phyloP scores from a whole-genome alignment of 2,329 filamentous ascomycete species.

The Aspergillus quadrilineatus region DNA sequence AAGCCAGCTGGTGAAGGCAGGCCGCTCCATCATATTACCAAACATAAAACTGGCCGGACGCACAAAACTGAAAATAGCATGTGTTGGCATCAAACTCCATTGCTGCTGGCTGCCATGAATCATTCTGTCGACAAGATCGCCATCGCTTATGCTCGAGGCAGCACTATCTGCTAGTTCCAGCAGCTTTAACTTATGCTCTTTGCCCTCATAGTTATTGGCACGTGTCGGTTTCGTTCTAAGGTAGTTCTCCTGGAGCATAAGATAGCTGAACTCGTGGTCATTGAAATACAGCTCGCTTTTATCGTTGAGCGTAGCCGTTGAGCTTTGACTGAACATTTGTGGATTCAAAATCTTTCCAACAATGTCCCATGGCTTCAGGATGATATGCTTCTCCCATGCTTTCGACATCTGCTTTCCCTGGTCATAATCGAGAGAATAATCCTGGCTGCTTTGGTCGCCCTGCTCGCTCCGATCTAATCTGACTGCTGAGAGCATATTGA shows the following conservation, averaged over 20 bases:
- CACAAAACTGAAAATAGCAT: constrained; percentile 94
- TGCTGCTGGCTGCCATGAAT: constrained; percentile 98
- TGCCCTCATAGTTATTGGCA: constrained; percentile 61
- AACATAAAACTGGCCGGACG: constrained; percentile 83
- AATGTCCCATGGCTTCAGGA: constrained; percentile 98
- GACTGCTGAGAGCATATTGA: constrained; percentile 96
- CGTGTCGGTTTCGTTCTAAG: constrained; percentile 74
- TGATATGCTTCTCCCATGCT: constrained; percentile 95
- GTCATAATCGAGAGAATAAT: constrained; percentile 68
- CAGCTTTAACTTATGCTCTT: constrained; percentile 74
- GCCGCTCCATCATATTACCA: constrained; percentile 69
- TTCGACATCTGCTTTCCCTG: constrained; percentile 93
- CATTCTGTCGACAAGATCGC: constrained; percentile 94
- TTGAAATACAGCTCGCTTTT: constrained; percentile 99
- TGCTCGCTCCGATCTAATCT: constrained; percentile 74
- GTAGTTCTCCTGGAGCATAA: constrained; percentile 99
- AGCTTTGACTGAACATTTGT: constrained; percentile 78
- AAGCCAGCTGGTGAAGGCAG: constrained; percentile 85
- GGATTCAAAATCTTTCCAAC: constrained; percentile 86
- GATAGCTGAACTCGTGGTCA: constrained; percentile 93
- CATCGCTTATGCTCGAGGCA: constrained; percentile 94
- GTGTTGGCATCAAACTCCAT: constrained; percentile 96
- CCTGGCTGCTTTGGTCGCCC: background rate
- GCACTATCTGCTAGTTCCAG: constrained; percentile 84
- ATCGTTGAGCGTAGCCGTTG: constrained; percentile 87